phyloP scores from a whole-genome alignment of 768 basidiomycete genomes.

The Tephrocybe sp. region DNA sequence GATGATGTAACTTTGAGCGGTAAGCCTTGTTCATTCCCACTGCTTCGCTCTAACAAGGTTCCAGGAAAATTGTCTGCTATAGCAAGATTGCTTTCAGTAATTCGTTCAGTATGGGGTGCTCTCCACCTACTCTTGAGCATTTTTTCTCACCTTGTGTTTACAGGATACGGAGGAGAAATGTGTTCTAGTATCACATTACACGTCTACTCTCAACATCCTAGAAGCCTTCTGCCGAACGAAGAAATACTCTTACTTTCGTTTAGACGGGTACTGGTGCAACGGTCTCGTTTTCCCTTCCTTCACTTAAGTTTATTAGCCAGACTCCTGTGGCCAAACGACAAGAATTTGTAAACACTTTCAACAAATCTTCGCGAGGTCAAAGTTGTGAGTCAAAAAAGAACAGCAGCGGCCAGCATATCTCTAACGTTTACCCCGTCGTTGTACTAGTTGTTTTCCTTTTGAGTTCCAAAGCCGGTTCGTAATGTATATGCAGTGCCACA shows the following conservation, averaged over 20 bases:
- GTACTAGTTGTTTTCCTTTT: slow-evolving; percentile 93
- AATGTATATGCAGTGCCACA: neutral
- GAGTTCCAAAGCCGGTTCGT: slow-evolving; percentile 89
- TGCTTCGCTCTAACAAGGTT: neutral
- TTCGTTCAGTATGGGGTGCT: slow-evolving; percentile 50
- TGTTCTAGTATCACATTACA: slow-evolving; percentile 95
- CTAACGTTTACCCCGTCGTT: too few relatives aligned
- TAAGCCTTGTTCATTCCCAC: slow-evolving; percentile 29
- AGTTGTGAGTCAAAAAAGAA: slow-evolving; percentile 55
- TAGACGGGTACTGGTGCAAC: slow-evolving; percentile 72
- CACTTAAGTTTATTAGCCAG: slow-evolving; percentile 44
- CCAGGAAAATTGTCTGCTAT: slow-evolving; percentile 76
- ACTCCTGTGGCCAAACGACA: slow-evolving; percentile 78
- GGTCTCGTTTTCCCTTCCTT: neutral
- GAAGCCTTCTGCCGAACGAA: slow-evolving; percentile 81
- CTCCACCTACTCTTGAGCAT: neutral
- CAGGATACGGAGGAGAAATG: slow-evolving; percentile 91
- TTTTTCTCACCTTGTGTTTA: neutral
- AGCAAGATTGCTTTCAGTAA: slow-evolving; percentile 56
- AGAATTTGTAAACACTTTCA: slow-evolving; percentile 88
- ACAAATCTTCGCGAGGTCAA: slow-evolving; percentile 67
- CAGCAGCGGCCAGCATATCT: too few relatives aligned
- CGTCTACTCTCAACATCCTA: slow-evolving; percentile 89
- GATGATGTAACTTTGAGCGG: slow-evolving; percentile 83
- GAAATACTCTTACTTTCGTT: slow-evolving; percentile 75